Conservation (phyloP, 1,139 yeast genomes). For the Geotrichum cucujoidarum region DNA sequence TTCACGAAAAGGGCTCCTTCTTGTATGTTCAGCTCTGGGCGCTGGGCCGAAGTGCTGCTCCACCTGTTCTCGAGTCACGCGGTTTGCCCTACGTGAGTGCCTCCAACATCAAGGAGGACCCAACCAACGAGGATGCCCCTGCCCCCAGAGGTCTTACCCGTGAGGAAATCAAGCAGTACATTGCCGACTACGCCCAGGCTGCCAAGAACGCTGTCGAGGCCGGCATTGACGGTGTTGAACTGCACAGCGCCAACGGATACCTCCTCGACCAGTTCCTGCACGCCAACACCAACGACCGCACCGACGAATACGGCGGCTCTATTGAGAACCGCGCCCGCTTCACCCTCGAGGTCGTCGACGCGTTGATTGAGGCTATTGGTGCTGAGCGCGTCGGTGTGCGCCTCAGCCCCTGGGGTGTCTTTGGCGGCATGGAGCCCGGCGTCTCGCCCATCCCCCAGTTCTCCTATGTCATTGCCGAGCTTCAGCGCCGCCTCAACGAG, state of each 20-base stretch:
- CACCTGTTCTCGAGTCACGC: constrained; percentile 39
- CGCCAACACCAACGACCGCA: constrained; percentile 50
- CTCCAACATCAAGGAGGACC: constrained; percentile 35
- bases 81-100: constrained; percentile 28
- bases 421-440: constrained; percentile 36
- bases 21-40: constrained; percentile 57
- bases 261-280: constrained; percentile 51
- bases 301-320: constrained; percentile 69
- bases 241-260: constrained; percentile 68
- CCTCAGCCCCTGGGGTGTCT: constrained; percentile 51
- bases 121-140: constrained; percentile 7
- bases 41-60: constrained; percentile 52
- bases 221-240: constrained; percentile 65
- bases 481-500: constrained; percentile 30
- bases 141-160: constrained; percentile 38
- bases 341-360: constrained; percentile 51
- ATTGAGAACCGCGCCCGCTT: constrained; percentile 63
- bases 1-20: constrained; percentile 52
- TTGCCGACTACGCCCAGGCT: constrained; percentile 39
- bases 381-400: constrained; percentile 52
- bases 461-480: constrained; percentile 31
- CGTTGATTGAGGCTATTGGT: constrained; percentile 49
- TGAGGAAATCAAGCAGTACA: constrained; percentile 39
- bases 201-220: constrained; percentile 47
- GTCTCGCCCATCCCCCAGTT: constrained; percentile 32